A percentile compares a stretch with the other conserved stretches of the same genome.
These are phyloP conservation scores for Mycena albidolilacea DNA, from an alignment of 768 basidiomycete species.

Conservation along the genomic window DNA sequence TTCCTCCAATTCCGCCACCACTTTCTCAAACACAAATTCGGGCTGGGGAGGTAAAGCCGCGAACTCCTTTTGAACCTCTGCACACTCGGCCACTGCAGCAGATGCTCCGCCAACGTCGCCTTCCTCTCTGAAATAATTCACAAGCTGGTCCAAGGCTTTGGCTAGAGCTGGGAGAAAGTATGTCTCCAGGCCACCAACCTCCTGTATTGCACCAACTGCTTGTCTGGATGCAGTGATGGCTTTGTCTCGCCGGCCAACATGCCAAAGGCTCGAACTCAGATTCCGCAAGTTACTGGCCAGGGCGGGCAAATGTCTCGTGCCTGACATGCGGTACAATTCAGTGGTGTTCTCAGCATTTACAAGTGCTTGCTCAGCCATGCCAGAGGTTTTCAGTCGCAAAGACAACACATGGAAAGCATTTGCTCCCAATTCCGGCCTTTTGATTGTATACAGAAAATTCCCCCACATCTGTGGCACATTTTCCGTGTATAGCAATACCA, in stretches of 20 bases:
- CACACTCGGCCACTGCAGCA: neutral
- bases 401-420: slow-evolving; percentile 10
- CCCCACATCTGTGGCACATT: neutral
- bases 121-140: neutral
- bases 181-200: neutral
- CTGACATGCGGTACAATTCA: slow-evolving; percentile 6
- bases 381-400: neutral
- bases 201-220: neutral
- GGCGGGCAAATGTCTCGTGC: neutral
- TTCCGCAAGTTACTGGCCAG: slow-evolving; percentile 13
- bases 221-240: neutral
- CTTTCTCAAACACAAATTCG: neutral
- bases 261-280: neutral
- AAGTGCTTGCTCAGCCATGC: neutral
- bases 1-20: neutral
- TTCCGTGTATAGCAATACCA: neutral
- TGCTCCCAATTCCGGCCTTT: slow-evolving; percentile 1
- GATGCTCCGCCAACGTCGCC: neutral
- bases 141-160: slow-evolving; percentile 1
- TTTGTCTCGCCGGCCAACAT: neutral
- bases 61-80: neutral
- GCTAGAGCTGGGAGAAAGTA: slow-evolving; percentile 1
- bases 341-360: slow-evolving; percentile 5
- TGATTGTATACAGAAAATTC: neutral
- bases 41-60: neutral